A percentile compares a stretch with the other conserved stretches of the same genome.
phyloP scores from a whole-genome alignment of 2,329 filamentous ascomycete species.

The Arthrinium puccinioides region DNA sequence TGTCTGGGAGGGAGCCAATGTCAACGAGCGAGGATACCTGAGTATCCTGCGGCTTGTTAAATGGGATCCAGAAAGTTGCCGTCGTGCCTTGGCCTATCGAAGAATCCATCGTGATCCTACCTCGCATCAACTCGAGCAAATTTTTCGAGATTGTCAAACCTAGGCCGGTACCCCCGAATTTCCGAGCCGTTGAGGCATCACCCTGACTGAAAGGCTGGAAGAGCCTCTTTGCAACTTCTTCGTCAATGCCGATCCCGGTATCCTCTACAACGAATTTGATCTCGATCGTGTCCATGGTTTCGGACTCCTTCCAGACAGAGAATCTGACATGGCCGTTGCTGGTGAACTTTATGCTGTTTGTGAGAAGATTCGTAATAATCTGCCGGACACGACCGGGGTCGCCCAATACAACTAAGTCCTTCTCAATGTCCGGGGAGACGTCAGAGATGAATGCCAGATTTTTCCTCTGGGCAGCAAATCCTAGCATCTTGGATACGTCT shows the following conservation, averaged over 20 bases:
- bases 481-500: conserved; percentile 81
- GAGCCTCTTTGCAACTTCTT: conserved; percentile 63
- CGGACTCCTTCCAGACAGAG: conserved; percentile 54
- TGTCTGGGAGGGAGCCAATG: conserved; percentile 58
- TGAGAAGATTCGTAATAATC: conserved; percentile 73
- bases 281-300: conserved; percentile 57
- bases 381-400: conserved; percentile 80
- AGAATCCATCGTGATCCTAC: conserved; percentile 64
- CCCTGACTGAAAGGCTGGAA: conserved; percentile 81
- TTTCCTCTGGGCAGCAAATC: conserved; percentile 76
- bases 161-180: conserved; percentile 73
- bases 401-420: conserved; percentile 72
- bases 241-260: conserved; percentile 74
- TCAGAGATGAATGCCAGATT: conserved; percentile 65
- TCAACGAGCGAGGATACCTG: conserved; percentile 46
- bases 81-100: conserved; percentile 61
- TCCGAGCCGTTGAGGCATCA: conserved; percentile 69
- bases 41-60: conserved; percentile 57
- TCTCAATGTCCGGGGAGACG: conserved; percentile 54
- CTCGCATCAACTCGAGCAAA: conserved; percentile 71
- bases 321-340: conserved; percentile 62
- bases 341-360: conserved; percentile 72
- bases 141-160: conserved; percentile 79
- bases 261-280: conserved; percentile 70
- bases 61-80: conserved; percentile 71